Evolutionary conservation across 805 yeast genomes (phyloP).

Genomic region (Sugiyamaella lignohabitans): DNA sequence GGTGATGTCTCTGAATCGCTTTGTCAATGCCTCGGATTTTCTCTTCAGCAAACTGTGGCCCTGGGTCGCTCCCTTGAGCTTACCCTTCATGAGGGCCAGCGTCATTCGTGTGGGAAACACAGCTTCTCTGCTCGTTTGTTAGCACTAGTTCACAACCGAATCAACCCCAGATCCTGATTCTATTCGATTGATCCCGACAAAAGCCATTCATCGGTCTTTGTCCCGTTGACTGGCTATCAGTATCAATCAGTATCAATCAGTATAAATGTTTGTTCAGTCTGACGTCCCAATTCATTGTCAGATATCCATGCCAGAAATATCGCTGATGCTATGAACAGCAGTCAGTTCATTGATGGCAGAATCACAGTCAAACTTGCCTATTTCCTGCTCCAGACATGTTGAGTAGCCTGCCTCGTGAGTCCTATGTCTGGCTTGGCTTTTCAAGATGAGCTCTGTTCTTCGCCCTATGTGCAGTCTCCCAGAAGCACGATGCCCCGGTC

Average conservation of each 20-base stretch:
- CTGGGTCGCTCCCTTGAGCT: conserved; percentile 94
- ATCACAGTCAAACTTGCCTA: conserved; percentile 32
- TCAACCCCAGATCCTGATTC: conserved; percentile 1
- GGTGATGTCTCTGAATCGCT: conserved; percentile 93
- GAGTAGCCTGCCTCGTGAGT: background rate
- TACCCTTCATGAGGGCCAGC: conserved; percentile 86
- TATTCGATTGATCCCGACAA: background rate
- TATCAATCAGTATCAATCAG: too few relatives aligned
- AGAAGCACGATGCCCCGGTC: too few relatives aligned
- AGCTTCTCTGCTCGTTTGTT: conserved; percentile 57
- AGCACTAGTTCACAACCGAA: too few relatives aligned
- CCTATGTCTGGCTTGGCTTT: too few relatives aligned
- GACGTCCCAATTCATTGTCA: background rate
- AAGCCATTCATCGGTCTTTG: background rate
- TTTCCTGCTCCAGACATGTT: conserved; percentile 61
- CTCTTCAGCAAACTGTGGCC: conserved; percentile 91
- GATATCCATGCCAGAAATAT: background rate
- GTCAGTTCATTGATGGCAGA: too few relatives aligned
- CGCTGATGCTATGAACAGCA: too few relatives aligned
- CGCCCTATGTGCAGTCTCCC: too few relatives aligned
- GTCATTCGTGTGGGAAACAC: conserved; percentile 99
- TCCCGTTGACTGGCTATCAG: too few relatives aligned
- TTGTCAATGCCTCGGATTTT: conserved; percentile 94
- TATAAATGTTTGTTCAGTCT: too few relatives aligned
- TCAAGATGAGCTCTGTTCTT: too few relatives aligned